Evolutionary conservation across 176 grass and related monocot genomes (phyloP).

Genomic region (Paspalum vaginatum): DNA sequence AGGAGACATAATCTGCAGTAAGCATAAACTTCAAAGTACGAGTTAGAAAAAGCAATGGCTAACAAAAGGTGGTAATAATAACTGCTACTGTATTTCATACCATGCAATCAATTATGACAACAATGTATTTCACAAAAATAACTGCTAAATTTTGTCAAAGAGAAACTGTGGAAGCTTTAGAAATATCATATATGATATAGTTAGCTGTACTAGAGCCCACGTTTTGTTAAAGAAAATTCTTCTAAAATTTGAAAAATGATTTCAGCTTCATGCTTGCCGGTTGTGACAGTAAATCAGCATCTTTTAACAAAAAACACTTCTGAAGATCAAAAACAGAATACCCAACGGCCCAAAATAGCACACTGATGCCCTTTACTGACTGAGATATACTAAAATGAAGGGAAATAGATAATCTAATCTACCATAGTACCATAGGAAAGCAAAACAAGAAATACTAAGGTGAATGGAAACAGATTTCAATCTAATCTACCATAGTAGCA

Average conservation of each 20-base stretch:
- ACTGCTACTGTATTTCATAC: background rate
- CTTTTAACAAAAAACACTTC: no score
- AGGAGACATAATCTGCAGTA: background rate
- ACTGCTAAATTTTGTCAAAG: background rate
- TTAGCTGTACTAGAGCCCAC: no score
- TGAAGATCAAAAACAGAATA: no score
- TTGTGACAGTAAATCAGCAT: no score
- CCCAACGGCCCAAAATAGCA: background rate
- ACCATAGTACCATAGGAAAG: no score
- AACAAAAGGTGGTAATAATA: background rate
- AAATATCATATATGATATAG: background rate
- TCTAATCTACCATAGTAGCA: no score
- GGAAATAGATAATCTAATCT: no score
- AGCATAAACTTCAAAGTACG: background rate
- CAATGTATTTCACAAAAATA: background rate
- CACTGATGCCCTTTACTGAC: background rate
- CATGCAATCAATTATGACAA: background rate
- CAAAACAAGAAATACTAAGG: no score
- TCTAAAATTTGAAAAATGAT: background rate
- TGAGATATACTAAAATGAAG: no score
- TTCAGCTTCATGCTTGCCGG: background rate
- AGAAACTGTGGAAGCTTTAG: background rate
- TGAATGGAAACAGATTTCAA: no score
- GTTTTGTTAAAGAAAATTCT: background rate
- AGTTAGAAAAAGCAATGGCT: background rate